These are phyloP conservation scores for Dendrocalamus sinicus DNA, from an alignment of 176 grass and related monocot species.

Conservation along the genomic window DNA sequence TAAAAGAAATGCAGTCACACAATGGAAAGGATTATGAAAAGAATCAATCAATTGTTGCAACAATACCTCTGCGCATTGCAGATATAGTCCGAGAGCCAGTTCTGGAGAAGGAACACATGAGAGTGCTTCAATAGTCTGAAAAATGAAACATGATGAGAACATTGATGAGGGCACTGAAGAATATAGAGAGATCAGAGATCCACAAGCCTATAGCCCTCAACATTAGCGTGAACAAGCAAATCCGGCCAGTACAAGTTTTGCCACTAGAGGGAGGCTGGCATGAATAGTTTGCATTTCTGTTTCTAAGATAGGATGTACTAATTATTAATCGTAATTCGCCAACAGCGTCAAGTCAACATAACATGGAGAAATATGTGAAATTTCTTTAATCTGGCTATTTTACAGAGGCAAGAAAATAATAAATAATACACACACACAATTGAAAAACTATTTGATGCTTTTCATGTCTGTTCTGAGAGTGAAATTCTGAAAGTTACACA, in stretches of 20 bases:
- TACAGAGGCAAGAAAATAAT: neutral
- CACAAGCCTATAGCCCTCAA: neutral
- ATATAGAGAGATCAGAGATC: conserved; percentile 25
- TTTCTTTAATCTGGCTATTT: neutral
- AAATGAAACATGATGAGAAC: conserved; percentile 8
- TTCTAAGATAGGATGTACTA: conserved; percentile 12
- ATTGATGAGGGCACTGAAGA: conserved; percentile 18
- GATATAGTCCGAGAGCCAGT: conserved; percentile 71
- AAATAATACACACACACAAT: neutral
- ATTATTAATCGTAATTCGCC: conserved; percentile 8
- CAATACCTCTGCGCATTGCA: conserved; percentile 83
- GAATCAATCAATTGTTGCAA: conserved; percentile 13
- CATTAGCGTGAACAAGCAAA: neutral
- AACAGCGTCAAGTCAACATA: conserved; percentile 2
- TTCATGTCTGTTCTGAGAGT: conserved; percentile 8
- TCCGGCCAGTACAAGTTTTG: neutral
- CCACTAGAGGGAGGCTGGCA: neutral
- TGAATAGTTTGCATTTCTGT: neutral
- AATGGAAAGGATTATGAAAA: conserved; percentile 35
- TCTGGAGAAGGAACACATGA: conserved; percentile 73
- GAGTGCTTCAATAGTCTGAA: conserved; percentile 77
- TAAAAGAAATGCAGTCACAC: conserved; percentile 39
- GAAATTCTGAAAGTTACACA: conserved; percentile 16
- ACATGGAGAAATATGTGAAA: neutral
- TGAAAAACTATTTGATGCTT: neutral